Conservation (phyloP, 257 asterid species). For the Paulownia fortunei region DNA sequence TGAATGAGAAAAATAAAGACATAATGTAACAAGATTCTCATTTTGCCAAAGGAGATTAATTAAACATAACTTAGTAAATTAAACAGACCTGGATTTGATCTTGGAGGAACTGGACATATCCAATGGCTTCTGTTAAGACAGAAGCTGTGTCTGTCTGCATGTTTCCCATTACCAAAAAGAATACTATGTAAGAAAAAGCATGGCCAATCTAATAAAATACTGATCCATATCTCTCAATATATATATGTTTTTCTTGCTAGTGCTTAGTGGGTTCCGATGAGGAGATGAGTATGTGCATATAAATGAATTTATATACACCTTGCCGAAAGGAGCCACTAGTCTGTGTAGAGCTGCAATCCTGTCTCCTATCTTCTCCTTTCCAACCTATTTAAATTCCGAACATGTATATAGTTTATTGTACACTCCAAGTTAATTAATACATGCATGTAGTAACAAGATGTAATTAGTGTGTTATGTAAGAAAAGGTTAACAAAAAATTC, state of each 20-base stretch:
- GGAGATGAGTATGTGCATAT: not conserved
- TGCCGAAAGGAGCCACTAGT: conserved; percentile 37
- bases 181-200: not conserved
- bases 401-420: no score
- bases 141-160: conserved; percentile 27
- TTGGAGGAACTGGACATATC: conserved; percentile 25
- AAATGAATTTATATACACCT: conserved; percentile 5
- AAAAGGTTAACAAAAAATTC: not conserved
- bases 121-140: conserved; percentile 29
- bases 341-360: conserved; percentile 35
- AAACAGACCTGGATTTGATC: conserved; percentile 19
- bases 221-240: not conserved
- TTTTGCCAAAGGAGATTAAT: no score
- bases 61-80: no score
- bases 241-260: not conserved
- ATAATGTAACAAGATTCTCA: not conserved
- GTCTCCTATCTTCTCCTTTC: conserved; percentile 34
- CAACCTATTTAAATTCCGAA: not conserved
- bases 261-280: conserved; percentile 14
- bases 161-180: conserved; percentile 19
- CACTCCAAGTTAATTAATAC: not conserved
- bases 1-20: not conserved
- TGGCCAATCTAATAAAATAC: not conserved
- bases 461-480: not conserved
- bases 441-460: not conserved